Base-by-base conservation (phyloP, 192 early-diverging fungal genomes). In the Allomyces macrogynus region DNA sequence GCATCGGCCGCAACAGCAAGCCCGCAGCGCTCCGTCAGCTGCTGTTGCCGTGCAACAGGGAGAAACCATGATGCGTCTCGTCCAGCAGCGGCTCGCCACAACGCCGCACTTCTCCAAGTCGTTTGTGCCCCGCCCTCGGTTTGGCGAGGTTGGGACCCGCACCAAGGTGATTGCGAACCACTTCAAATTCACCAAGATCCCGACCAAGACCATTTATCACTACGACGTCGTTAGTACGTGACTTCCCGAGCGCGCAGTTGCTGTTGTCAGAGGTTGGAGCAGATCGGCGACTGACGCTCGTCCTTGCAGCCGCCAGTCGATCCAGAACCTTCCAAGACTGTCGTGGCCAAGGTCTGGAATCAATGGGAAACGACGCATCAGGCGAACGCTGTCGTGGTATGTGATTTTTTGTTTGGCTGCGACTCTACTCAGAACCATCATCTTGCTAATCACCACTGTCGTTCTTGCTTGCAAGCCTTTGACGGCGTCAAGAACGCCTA, bases 401-500 rank as follows among this genome's bases (percentile, higher is more conserved):
- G 16, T 57, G n/a, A n/a, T n/a, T n/a, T n/a, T n/a, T n/a, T n/a
- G 1, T 20, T 57, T 5, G 4, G 16, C 49, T 57, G 12, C 20
- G 12, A 14, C 16, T 57, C 1, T 5, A 4, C 0, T 57, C 1
- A 0, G 12, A 57, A 20, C 9, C 8, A 57, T 57, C 12, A 57
- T 3, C 49, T 57, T n/a, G 20, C 49, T n/a, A 57, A 57, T 20
- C 49, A 57, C 12, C 20, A 16, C 0, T 3, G 7, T 7, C 7
- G 32, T 8, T n/a, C n/a, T n/a, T n/a, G 20, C 12, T 57, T 20
- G 20, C 5, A 57, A 57, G 84, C 93, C 3, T 97, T 81, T 75
- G 93, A 97, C 69, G 87, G 90, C 12, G 76, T 88, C 42, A 84
- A 85, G 69, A 89, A 88, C 42, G 73, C 92, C 3, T 95, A 85